These are phyloP conservation scores for Penicillium sp. DNA, from an alignment of 2,329 filamentous ascomycete genomes.

Conservation along the genomic window DNA sequence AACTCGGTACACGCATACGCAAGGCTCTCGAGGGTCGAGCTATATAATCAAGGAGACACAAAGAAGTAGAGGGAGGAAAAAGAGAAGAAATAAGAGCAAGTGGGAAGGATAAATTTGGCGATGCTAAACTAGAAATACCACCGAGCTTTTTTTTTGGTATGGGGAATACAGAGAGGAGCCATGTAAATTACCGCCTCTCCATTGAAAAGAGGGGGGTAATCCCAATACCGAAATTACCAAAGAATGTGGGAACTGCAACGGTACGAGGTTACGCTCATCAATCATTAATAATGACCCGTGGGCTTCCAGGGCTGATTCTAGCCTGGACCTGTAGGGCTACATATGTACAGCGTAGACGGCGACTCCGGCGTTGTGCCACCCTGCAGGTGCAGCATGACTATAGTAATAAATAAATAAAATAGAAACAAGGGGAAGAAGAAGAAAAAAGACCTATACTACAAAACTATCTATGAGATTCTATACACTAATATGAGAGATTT, in stretches of 20 bases:
- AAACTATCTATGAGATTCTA: too few relatives aligned
- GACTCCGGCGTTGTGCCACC: conserved; percentile 9
- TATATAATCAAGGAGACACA: conserved; percentile 5
- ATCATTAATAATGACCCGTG: conserved; percentile 4
- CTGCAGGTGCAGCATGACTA: not conserved
- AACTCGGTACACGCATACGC: conserved; percentile 10
- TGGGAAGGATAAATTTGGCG: conserved; percentile 26
- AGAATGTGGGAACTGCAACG: conserved; percentile 12
- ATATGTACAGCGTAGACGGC: conserved; percentile 5
- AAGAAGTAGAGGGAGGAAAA: not conserved
- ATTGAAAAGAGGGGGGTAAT: not conserved
- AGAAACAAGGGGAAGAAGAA: not conserved
- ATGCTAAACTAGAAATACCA: conserved; percentile 25
- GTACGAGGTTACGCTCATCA: conserved; percentile 4
- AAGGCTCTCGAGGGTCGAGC: not conserved
- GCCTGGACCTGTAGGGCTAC: conserved; percentile 8
- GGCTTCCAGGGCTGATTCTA: not conserved
- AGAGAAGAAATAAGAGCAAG: conserved; percentile 8
- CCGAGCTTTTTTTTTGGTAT: conserved; percentile 7
- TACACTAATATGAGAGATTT: conserved; percentile 15
- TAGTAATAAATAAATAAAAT: not conserved
- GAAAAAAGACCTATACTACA: too few relatives aligned
- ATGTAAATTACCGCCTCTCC: conserved; percentile 2
- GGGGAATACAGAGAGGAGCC: conserved; percentile 9
- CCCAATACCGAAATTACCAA: not conserved